Evolutionary conservation across 208 protist genomes (phyloP).

Genomic region (Naegleria lovaniensis): DNA sequence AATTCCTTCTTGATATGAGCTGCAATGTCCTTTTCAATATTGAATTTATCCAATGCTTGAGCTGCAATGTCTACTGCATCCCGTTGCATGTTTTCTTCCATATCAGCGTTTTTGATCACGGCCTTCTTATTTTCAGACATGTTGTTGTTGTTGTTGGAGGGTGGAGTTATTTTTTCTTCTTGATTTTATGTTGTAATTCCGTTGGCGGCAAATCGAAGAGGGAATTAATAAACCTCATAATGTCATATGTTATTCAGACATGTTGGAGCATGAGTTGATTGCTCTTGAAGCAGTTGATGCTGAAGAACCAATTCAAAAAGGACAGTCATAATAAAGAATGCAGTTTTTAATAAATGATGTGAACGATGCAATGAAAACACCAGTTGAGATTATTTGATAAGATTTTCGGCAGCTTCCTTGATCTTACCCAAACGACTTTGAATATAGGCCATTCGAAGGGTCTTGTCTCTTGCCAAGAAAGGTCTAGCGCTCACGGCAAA

Average conservation of each 20-base stretch:
- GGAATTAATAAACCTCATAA: no score
- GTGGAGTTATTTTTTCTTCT: no score
- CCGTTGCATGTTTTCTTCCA: conserved; percentile 91
- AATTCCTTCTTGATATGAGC: conserved; percentile 99
- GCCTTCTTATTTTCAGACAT: conserved; percentile 25
- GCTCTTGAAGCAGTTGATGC: no score
- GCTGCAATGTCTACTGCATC: conserved; percentile 96
- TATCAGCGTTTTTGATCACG: conserved; percentile 82
- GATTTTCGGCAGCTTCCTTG: neutral
- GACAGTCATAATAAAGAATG: no score
- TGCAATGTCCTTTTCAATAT: conserved; percentile 98
- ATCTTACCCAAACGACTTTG: neutral
- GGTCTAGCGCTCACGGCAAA: conserved; percentile 41
- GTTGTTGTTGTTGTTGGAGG: neutral
- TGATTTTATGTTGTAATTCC: no score
- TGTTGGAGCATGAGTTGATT: no score
- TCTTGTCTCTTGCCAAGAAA: neutral
- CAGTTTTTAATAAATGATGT: no score
- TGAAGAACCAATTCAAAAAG: no score
- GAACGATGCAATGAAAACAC: no score
- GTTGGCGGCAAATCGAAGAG: no score
- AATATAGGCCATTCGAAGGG: neutral
- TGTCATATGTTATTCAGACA: no score
- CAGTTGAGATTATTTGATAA: neutral
- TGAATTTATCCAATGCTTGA: conserved; percentile 91